These are phyloP conservation scores for Rhododendron mucronatum DNA, from an alignment of 148 eudicot species.

Conservation along the genomic window DNA sequence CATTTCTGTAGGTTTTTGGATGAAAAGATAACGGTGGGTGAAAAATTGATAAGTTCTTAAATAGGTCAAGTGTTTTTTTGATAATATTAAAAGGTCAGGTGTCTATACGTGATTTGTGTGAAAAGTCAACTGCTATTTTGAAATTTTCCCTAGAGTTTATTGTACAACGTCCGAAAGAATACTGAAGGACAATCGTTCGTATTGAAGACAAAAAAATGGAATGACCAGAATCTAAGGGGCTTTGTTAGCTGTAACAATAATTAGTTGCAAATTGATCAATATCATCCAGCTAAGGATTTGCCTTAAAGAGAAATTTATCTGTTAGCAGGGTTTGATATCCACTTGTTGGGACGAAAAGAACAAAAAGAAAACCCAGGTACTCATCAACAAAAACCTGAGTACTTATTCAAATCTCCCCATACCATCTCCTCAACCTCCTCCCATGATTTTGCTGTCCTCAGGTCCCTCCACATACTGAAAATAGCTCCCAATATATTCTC, in stretches of 20 bases:
- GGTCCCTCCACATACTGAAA: conserved; percentile 68
- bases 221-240: background rate
- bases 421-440: conserved; percentile 79
- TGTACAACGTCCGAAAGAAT: background rate
- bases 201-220: background rate
- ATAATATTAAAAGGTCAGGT: no score
- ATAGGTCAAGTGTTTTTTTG: no score
- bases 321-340: background rate
- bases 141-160: background rate
- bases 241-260: background rate
- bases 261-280: background rate
- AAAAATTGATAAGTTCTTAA: no score
- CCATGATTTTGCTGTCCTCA: conserved; percentile 68
- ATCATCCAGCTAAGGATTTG: background rate
- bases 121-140: no score
- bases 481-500: conserved; percentile 85
- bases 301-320: background rate
- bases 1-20: no score
- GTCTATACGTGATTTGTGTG: no score
- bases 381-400: conserved; percentile 15
- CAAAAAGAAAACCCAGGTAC: background rate
- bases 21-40: no score
- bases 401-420: conserved; percentile 74
- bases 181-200: background rate
- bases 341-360: background rate